phyloP scores from a whole-genome alignment of 148 eudicot species.

The Oxyria digyna region DNA sequence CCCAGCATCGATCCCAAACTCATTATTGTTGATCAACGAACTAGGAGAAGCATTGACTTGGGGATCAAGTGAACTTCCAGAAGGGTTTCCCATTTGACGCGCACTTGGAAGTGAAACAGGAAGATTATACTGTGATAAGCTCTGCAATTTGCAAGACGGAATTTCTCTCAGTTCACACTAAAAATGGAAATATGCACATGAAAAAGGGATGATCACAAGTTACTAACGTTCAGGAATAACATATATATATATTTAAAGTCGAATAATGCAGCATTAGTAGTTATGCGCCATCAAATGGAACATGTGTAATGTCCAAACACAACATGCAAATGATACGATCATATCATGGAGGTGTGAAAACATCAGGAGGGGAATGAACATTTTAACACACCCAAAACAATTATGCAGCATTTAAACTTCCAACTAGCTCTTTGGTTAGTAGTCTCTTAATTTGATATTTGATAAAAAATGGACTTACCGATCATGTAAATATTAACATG shows the following conservation, averaged over 20 bases:
- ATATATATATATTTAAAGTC: not conserved
- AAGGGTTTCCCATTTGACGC: conserved; percentile 38
- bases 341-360: not conserved
- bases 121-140: conserved; percentile 87
- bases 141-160: conserved; percentile 37
- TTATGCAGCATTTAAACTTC: too few relatives aligned
- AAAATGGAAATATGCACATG: not conserved
- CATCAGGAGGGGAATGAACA: too few relatives aligned
- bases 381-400: too few relatives aligned
- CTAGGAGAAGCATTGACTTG: conserved; percentile 36
- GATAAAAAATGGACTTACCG: too few relatives aligned
- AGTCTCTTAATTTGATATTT: too few relatives aligned
- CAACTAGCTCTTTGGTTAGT: too few relatives aligned
- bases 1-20: conserved; percentile 30
- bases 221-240: not conserved
- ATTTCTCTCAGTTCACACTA: not conserved
- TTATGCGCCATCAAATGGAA: not conserved
- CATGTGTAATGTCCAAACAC: not conserved
- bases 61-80: conserved; percentile 47
- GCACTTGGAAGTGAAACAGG: conserved; percentile 71
- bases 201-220: not conserved
- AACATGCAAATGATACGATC: not conserved
- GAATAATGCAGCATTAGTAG: not conserved
- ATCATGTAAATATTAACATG: too few relatives aligned
- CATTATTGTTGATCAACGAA: conserved; percentile 34